Evolutionary conservation across 2,329 filamentous ascomycete species (phyloP).

Genomic region (Drechslera avenae): DNA sequence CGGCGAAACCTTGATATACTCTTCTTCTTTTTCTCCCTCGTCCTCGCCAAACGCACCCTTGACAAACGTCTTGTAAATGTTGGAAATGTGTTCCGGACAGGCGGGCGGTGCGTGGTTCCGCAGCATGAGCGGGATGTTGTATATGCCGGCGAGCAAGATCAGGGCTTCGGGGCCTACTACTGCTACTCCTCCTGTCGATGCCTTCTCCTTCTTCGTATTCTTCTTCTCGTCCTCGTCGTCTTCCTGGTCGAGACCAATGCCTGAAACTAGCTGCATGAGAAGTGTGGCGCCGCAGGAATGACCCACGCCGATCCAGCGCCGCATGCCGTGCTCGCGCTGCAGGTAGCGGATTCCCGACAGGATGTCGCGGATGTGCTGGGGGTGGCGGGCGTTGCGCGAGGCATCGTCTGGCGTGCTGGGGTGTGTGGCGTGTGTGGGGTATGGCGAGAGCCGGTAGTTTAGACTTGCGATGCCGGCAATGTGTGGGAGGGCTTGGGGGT

Average conservation of each 20-base stretch:
- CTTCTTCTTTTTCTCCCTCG: slow-evolving; percentile 41
- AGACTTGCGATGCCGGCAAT: slow-evolving; percentile 68
- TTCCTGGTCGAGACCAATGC: slow-evolving; percentile 20
- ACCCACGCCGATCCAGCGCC: slow-evolving; percentile 61
- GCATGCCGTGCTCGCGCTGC: slow-evolving; percentile 53
- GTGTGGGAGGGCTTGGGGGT: slow-evolving; percentile 7
- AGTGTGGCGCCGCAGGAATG: slow-evolving; percentile 70
- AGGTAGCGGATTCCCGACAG: slow-evolving; percentile 58
- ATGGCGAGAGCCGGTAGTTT: slow-evolving; percentile 67
- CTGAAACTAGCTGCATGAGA: slow-evolving; percentile 59
- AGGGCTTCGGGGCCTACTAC: slow-evolving; percentile 49
- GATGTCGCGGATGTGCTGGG: slow-evolving; percentile 66
- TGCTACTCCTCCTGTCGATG: no score
- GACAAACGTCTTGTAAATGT: slow-evolving; percentile 65
- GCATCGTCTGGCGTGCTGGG: slow-evolving; percentile 56
- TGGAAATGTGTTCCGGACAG: slow-evolving; percentile 35
- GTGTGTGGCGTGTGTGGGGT: slow-evolving; percentile 50
- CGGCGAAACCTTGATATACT: slow-evolving; percentile 56
- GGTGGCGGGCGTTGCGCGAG: slow-evolving; percentile 59
- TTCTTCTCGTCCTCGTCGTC: no score
- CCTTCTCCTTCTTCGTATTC: no score
- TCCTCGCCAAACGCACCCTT: slow-evolving; percentile 63
- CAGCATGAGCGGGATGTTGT: slow-evolving; percentile 64
- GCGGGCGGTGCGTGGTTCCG: slow-evolving; percentile 48
- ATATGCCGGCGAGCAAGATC: slow-evolving; percentile 69